Base-by-base conservation (phyloP, 2,329 filamentous ascomycete genomes). In the Xylariaceae sp. region DNA sequence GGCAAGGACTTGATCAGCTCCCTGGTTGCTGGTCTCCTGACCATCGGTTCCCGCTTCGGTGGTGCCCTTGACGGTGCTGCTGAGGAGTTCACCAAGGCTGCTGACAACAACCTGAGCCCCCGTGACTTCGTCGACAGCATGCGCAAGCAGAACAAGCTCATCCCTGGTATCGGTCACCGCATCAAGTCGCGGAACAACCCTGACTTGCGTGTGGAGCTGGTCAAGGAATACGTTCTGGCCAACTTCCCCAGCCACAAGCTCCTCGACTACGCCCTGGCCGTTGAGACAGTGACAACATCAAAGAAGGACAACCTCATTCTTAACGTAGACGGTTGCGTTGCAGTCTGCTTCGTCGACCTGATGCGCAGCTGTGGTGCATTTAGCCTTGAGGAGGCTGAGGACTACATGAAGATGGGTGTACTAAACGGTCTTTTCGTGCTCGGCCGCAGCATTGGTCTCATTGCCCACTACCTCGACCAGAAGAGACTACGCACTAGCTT, bases 231-330 rank as follows among this genome's bases (percentile, higher is more conserved):
- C 77, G 94, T 96, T 74, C 84, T 92, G 79, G 90, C 92, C 83
- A 91, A 94, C 82, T 99, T 99, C 88, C 92, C 94, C 70, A 92
- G 81, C 81, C 91, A 90, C 85, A 97, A 97, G 86, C 87, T 97
- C 74, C 91, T 99, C 75, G 94, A 99, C 82, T 99, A 97, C 77
- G 94, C 94, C 68, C 86, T 99, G 73, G 94, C 94, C 51, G 94
- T 99, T 68, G 94, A 99, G 86, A 90, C 89, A 9, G 94, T 99
- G 66, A 99, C 94, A 58, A 99, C 94, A 54, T 97, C 92, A 67
- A 99, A 99, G 90, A 99, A 99, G 86, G 94, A 99, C 82, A 99
- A 97, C 84, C 86, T 99, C 69, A 99, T 99, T 71, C 88, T 99
- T 73, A 99, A 99, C 83, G 94, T 99, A 61, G 94, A 97, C 74